Evolutionary conservation across 306 rosid species (phyloP), one percentile per base, ranked within the genome.

Genomic region (Vicia villosa): DNA sequence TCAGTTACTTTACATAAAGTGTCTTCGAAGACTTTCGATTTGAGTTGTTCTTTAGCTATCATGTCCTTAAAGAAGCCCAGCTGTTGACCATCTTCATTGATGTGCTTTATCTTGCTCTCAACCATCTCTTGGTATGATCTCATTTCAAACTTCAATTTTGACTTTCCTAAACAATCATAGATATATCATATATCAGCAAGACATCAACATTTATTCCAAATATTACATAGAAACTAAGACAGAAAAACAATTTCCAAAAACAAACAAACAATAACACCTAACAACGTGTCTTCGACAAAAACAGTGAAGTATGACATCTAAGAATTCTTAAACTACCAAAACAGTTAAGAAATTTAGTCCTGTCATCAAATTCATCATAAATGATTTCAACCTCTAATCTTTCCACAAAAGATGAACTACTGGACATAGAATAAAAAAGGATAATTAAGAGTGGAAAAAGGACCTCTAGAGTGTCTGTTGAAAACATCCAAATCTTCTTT

Each of bases 101-200:
- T 80, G 50, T 64, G 37, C 74, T 76, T 83, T 58, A 83, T 83
- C 73, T 69, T 73, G 66, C 78, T 76, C 68, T 79, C 87, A 11
- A 83, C 80, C 74, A 43, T 83, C 80, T 73, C 87, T 69, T 76
- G 87, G 45, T 83, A 83, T 38, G 87, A 83, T 43, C 22, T 76
- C 78, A 83, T 73, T 70, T 76, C 82, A 79, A 54, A 83, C 73
- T 80, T 80, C 78, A 80, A 16, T 10, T 59, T 73, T 10, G 81
- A 63, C 61, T 76, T 83, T 16, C 82, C 87, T 83, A 50, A 36
- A 54, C 20, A 42, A 6, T 24, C 32, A 58, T 11, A 68, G 13
- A 68, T 50, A 36, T 34, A 46, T 59, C 26, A 54, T 54, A 22
- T 54, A 54, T 54, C 60, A 22, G 34, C 15, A 20, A 10, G 36